Conservation (phyloP, 2,329 filamentous ascomycete species). For the Chaetomiaceae sp. region DNA sequence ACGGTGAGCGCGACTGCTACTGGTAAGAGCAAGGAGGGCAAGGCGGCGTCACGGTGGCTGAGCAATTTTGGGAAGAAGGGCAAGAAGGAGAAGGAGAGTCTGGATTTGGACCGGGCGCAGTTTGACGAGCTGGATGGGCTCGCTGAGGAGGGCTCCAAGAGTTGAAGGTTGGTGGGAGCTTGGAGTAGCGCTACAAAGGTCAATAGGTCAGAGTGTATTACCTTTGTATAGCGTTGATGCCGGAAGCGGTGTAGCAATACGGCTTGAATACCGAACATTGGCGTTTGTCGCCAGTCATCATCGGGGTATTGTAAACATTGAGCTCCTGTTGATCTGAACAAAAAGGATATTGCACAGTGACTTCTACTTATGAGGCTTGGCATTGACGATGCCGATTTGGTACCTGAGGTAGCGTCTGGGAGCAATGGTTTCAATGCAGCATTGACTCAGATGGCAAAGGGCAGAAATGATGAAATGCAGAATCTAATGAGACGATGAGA, state of each 20-base stretch:
- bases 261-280: too few species aligned
- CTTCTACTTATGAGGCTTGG: too few species aligned
- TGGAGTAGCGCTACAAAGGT: not conserved
- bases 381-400: too few species aligned
- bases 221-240: conserved; percentile 7
- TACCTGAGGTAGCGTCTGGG: too few species aligned
- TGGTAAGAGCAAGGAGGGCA: conserved; percentile 37
- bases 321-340: too few species aligned
- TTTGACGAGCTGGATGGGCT: conserved; percentile 16
- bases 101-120: conserved; percentile 46
- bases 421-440: too few species aligned
- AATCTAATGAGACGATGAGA: too few species aligned
- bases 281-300: too few species aligned
- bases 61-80: conserved; percentile 55
- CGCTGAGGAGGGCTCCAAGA: conserved; percentile 5
- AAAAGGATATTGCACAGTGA: too few species aligned
- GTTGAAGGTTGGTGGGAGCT: not conserved
- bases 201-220: conserved; percentile 2
- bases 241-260: not conserved
- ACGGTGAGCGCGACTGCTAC: conserved; percentile 33
- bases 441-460: too few species aligned
- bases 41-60: conserved; percentile 40
- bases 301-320: too few species aligned
- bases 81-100: conserved; percentile 53
- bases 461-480: too few species aligned